Evolutionary conservation across 106 monocot genomes (phyloP), one percentile per base, ranked within the genome.

Genomic region (Phalaenopsis aphrodite): DNA sequence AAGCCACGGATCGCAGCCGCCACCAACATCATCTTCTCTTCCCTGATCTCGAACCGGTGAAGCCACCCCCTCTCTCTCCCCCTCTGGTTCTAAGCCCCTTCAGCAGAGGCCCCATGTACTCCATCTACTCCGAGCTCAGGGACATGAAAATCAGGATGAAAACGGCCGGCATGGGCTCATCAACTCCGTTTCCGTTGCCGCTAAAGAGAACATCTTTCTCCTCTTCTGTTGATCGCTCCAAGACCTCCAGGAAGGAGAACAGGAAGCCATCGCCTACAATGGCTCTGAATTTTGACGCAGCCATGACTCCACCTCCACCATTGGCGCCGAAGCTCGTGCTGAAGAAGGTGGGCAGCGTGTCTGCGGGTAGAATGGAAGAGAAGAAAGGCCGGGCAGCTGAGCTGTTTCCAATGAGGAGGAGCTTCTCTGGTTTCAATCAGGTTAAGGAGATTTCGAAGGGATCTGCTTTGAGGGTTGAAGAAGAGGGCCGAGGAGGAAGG

Each of bases 391-490:
- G 18, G 0, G 8, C 74, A 18, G 43, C 17, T 45, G 74, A n/a
- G 30, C 52, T 76, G 76, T 52, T 76, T 23, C 16, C 48, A 16
- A 49, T 49, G 76, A 76, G 76, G 24, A 47, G 76, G 24, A 76
- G 76, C 24, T 76, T 76, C 76, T 76, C 76, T 16, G 49, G 76
- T 11, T 49, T 76, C 76, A 76, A 30, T 76, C 41, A 76, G 49
- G 2, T 52, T 3, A 76, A 76, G 30, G 76, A 49, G 49, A 23
- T 76, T 36, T 52, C 76, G 0, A 74, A 17, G 43, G 42, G 14
- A 43, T 43, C 74, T 14, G 42, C 5, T 1, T 74, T 43, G 1
- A 42, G 43, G 5, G 12, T 39, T 15, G 74, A 74, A 36, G 76
- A 76, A 49, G 49, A 76, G 1, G 49, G 76, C 1, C 42, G 76